phyloP scores from a whole-genome alignment of 176 grass and related monocot genomes.

The Cocos nucifera region DNA sequence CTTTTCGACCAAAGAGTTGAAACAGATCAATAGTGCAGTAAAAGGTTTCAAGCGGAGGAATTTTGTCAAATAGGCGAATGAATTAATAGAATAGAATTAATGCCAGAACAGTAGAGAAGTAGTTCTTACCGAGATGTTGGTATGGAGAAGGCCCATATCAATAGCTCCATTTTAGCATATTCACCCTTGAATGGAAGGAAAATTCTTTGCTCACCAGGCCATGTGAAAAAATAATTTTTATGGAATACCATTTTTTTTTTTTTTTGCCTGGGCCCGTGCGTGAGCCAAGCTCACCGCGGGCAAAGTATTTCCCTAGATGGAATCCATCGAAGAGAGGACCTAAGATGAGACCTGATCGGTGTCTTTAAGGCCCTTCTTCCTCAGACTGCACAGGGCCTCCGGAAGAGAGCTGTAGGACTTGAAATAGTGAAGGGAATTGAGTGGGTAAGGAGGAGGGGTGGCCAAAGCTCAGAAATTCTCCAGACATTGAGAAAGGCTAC shows the following conservation, averaged over 20 bases:
- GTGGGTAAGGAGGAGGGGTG: background rate
- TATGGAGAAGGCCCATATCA: constrained; percentile 56
- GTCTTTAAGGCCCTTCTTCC: constrained; percentile 8
- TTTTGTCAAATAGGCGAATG: constrained; percentile 17
- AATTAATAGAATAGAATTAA: background rate
- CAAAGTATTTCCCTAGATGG: too few relatives aligned
- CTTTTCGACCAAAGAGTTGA: constrained; percentile 51
- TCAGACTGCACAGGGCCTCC: constrained; percentile 4
- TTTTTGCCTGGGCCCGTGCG: too few relatives aligned
- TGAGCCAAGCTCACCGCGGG: too few relatives aligned
- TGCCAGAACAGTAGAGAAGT: background rate
- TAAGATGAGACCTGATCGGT: constrained; percentile 53
- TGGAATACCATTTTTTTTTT: too few relatives aligned
- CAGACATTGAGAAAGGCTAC: too few relatives aligned
- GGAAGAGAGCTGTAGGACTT: background rate
- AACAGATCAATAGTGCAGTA: constrained; percentile 61
- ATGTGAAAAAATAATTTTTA: too few relatives aligned
- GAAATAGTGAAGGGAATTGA: background rate
- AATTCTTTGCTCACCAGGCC: too few relatives aligned
- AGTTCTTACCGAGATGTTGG: constrained; percentile 46
- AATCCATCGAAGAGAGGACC: constrained; percentile 72
- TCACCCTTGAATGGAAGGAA: too few relatives aligned
- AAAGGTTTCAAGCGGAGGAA: constrained; percentile 75
- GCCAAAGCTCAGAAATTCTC: background rate
- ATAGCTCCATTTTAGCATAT: constrained; percentile 50